Evolutionary conservation across 768 basidiomycete species (phyloP), one percentile per base, ranked within the genome.

Genomic region (Russula earlei): DNA sequence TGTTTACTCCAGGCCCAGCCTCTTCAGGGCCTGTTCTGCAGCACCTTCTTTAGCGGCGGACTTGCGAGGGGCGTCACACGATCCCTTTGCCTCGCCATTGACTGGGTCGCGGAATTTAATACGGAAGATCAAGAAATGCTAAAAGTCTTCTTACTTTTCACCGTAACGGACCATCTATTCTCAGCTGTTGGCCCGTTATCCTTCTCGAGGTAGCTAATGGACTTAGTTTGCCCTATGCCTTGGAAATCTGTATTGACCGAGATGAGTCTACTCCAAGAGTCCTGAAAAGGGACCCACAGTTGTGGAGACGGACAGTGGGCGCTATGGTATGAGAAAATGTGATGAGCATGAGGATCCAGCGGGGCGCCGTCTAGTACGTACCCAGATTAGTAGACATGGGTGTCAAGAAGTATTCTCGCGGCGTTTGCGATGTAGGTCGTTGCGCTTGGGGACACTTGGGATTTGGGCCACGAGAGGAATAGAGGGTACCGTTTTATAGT

Each of bases 41-140:
- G 72, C 72, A 31, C 50, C 56, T 40, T 74, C 71, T 57, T 67
- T 72, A 8, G 72, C 71, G 1, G 45, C 47, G 10, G 69, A 63
- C 61, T 82, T 79, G 42, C 71, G 70, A 3, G 63, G 29, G 11
- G 75, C 79, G 1, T 63, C 69, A 5, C 74, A 81, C 11, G 69
- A 71, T 29, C 81, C 83, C 66, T 71, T 73, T 8, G 72, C 67
- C 54, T 27, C 14, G 31, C 61, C 61, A 8, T 44, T 14, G 19
- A 62, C 61, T 62, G 29, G 34, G 22, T 10, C 14, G 14, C 29
- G 24, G 37, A 17, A 36, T 6, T 48, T n/a, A 37, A 20, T n/a
- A 12, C 25, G 6, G 25, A 25, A 9, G 14, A 8, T 20, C 33
- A 40, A 41, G 20, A n/a, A 14, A 3, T 4, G 17, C n/a, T 20